Evolutionary conservation across 768 basidiomycete species (phyloP), one percentile per base, ranked within the genome.

Genomic region (Pluteus cervinus): DNA sequence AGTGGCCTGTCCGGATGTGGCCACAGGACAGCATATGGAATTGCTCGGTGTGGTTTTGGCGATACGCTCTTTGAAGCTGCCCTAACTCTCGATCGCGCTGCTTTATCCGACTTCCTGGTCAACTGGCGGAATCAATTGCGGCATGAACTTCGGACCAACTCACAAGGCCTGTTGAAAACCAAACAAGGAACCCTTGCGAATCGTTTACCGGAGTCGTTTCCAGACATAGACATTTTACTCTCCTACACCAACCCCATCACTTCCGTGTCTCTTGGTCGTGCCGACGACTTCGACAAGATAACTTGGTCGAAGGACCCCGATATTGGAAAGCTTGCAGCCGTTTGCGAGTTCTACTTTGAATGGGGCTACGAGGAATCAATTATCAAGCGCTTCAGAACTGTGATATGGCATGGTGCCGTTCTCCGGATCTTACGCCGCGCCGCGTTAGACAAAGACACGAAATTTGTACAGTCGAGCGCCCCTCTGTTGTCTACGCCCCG

Each of bases 261-360:
- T 1, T 80, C 80, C 3, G 81, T 81, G 48, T 74, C 69, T 16
- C 67, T 70, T 46, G 70, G 75, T 9, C 57, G 65, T 36, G 52
- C 61, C 2, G 53, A 51, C 15, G 55, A 61, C 24, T 60, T 65
- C 24, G 46, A 61, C 35, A 56, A 49, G 41, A 54, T 69, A 18
- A 69, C 62, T 0, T 73, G 71, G 64, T 54, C 65, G 2, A 69
- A 62, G 39, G 85, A 89, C 42, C 82, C 84, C 0, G 76, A 83
- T 47, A 61, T 88, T 1, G 73, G 71, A 11, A 76, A 73, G 37
- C 72, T 93, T 11, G 90, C 92, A 1, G 73, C 64, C 7, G 67
- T 81, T 3, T 93, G 90, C 62, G 92, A 96, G 57, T 69, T 80
- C 32, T 85, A 81, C 54, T 94, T 94, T 44, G 91, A 93, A 53